Percentiles rank a stretch among this genome's conserved stretches.
Evolutionary conservation across 176 grass and related monocot genomes (phyloP).

Genomic region (barley (Hordeum vulgare)): DNA sequence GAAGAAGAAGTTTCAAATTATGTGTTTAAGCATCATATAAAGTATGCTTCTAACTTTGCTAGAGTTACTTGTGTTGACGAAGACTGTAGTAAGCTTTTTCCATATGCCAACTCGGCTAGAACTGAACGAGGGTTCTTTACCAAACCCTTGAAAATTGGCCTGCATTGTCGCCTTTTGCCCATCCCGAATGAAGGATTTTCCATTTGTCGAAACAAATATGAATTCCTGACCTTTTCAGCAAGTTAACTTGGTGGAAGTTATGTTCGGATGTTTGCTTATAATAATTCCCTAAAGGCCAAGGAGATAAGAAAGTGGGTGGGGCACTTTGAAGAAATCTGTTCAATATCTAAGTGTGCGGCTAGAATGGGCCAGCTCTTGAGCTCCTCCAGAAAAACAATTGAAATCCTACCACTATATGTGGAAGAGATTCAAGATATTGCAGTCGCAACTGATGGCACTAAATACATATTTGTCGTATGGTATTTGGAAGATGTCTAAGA

Average conservation of each 20-base stretch:
- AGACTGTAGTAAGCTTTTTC: conserved; percentile 87
- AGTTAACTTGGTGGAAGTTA: conserved; percentile 90
- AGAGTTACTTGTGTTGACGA: conserved; percentile 96
- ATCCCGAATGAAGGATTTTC: no score
- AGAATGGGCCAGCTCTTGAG: no score
- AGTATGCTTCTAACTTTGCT: conserved; percentile 77
- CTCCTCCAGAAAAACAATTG: no score
- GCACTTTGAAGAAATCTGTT: no score
- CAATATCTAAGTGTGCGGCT: no score
- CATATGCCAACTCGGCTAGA: conserved; percentile 60
- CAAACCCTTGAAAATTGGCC: conserved; percentile 62
- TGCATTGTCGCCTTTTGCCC: conserved; percentile 69
- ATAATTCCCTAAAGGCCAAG: no score
- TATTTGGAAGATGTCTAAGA: conserved; percentile 73
- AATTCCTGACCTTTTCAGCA: conserved; percentile 97
- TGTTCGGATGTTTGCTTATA: conserved; percentile 99
- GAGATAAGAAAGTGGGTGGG: no score
- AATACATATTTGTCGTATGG: no score
- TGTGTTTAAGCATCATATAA: conserved; percentile 55
- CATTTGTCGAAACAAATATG: conserved; percentile 75
- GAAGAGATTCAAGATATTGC: no score
- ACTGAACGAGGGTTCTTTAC: conserved; percentile 55
- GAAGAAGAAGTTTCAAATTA: conserved; percentile 90
- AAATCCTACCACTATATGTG: no score
- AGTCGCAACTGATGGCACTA: no score